Conservation (phyloP, 2,329 filamentous ascomycete species). For the Fusarium nisikadoi region DNA sequence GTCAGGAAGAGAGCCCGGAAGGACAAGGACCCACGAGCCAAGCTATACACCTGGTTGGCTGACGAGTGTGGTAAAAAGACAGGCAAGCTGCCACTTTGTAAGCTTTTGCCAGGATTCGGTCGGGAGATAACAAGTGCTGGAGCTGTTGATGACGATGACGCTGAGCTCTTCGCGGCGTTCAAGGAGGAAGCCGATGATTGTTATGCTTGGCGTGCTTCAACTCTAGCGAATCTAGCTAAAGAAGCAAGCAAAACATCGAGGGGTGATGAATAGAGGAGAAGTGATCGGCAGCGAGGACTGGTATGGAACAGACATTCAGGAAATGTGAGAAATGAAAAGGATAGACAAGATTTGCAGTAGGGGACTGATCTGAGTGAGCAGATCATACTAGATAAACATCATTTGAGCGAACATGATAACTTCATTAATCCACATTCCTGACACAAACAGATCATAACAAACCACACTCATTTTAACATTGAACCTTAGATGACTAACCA, state of each 20-base stretch:
- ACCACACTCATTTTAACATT: constrained; percentile 5
- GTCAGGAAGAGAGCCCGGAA: neutral
- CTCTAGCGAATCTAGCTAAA: neutral
- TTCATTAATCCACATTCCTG: constrained; percentile 24
- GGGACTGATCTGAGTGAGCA: neutral
- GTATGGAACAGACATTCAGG: neutral
- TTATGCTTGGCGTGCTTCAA: constrained; percentile 4
- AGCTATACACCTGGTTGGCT: too few relatives aligned
- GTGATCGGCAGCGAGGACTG: neutral
- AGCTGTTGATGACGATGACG: neutral
- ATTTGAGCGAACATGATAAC: neutral
- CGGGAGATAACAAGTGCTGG: neutral
- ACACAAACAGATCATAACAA: constrained; percentile 3
- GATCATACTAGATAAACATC: neutral
- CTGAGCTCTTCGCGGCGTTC: constrained; percentile 10
- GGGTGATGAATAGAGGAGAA: neutral
- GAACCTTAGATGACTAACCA: constrained; percentile 29
- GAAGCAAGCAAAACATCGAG: neutral
- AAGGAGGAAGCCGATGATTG: constrained; percentile 5
- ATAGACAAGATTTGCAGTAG: neutral
- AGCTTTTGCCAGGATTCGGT: constrained; percentile 16
- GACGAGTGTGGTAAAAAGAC: too few relatives aligned
- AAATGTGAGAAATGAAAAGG: neutral
- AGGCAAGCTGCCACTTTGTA: constrained; percentile 11
- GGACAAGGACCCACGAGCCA: neutral